Conservation (phyloP, 257 asterid species). For the Solanum tarijense region DNA sequence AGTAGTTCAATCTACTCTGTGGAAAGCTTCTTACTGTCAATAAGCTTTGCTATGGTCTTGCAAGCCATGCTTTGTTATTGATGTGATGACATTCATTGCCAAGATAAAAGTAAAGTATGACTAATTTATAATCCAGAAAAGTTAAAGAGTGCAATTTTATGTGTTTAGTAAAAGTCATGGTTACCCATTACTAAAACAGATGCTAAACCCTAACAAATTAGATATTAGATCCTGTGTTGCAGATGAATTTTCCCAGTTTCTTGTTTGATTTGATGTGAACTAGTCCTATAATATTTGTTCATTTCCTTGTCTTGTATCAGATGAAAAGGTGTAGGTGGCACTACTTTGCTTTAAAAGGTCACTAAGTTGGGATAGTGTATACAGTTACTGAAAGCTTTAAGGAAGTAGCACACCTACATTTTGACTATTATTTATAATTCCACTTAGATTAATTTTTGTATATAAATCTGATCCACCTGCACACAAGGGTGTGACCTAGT, state of each 20-base stretch:
- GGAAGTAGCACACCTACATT: neutral
- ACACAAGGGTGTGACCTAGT: neutral
- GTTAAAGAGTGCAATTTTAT: neutral
- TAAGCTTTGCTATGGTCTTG: neutral
- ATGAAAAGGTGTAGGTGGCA: neutral
- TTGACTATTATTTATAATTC: neutral
- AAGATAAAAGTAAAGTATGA: neutral
- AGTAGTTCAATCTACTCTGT: conserved; percentile 10
- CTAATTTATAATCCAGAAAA: neutral
- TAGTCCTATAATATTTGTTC: neutral
- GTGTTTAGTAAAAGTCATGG: neutral
- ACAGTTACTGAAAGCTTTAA: neutral
- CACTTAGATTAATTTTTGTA: neutral
- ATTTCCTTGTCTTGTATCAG: neutral
- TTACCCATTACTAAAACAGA: neutral
- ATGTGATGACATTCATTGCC: neutral
- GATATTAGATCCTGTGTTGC: neutral
- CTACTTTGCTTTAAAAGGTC: neutral
- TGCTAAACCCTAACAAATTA: neutral
- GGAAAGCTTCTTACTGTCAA: neutral
- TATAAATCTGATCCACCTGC: neutral
- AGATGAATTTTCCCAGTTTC: neutral
- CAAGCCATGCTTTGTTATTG: neutral
- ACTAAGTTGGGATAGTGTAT: neutral
- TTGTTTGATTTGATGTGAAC: neutral